These are phyloP conservation scores for Hyphodiscus sp. DNA, from an alignment of 2,329 filamentous ascomycete species.

Conservation along the genomic window DNA sequence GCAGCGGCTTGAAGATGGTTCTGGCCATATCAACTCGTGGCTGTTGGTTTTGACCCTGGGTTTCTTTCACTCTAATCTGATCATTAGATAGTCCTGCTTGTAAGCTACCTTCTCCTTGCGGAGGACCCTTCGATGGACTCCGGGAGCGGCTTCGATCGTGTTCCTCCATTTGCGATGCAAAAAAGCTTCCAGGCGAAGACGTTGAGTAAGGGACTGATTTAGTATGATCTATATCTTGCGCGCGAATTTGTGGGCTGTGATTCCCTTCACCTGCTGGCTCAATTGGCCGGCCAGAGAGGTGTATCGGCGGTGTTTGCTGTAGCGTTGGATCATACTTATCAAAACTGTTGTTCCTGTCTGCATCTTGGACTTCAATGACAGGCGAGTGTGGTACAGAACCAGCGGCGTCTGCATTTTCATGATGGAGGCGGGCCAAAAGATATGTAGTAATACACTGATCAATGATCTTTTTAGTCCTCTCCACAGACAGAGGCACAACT, in stretches of 20 bases:
- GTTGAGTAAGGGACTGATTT: constrained; percentile 19
- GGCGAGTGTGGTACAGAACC: neutral
- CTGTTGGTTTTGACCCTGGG: constrained; percentile 30
- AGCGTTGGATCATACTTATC: neutral
- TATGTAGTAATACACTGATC: constrained; percentile 43
- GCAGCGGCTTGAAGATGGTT: constrained; percentile 65
- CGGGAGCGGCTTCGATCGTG: constrained; percentile 3
- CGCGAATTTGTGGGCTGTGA: neutral
- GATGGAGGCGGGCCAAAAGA: constrained; percentile 39
- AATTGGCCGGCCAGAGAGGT: constrained; percentile 9
- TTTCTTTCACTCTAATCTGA: constrained; percentile 1
- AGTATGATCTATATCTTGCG: neutral
- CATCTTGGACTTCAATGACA: neutral
- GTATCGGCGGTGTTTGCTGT: constrained; percentile 5
- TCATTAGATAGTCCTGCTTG: neutral
- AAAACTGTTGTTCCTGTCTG: neutral
- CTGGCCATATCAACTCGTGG: constrained; percentile 35
- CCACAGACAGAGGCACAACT: constrained; percentile 49
- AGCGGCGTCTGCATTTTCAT: constrained; percentile 24
- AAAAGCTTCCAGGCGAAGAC: constrained; percentile 22
- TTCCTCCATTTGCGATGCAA: constrained; percentile 16
- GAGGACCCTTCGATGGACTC: constrained; percentile 1
- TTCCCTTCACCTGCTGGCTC: constrained; percentile 6
- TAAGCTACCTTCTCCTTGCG: constrained; percentile 2
- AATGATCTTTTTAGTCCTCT: constrained; percentile 52